Evolutionary conservation across 768 basidiomycete species (phyloP).

Genomic region (Lyophyllum atratum): DNA sequence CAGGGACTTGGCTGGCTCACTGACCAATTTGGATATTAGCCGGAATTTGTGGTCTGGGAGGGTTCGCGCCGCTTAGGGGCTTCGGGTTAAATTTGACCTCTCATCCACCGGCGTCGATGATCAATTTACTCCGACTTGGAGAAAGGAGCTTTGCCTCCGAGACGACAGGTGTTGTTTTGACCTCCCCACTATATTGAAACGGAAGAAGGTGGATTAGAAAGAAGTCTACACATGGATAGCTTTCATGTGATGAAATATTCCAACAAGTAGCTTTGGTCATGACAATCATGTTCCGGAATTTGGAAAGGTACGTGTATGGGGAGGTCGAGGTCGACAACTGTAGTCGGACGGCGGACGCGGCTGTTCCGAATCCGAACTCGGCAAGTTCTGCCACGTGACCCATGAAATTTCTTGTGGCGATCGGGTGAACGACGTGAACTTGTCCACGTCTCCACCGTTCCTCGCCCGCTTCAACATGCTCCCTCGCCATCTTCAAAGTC

Average conservation of each 20-base stretch:
- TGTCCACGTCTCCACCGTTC: slow-evolving; percentile 1
- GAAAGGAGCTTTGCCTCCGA: neutral
- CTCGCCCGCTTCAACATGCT: slow-evolving; percentile 31
- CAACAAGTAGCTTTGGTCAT: too few relatives aligned
- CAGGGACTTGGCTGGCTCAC: too few relatives aligned
- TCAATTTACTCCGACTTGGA: neutral
- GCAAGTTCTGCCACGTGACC: slow-evolving; percentile 14
- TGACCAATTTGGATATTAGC: too few relatives aligned
- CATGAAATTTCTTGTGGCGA: slow-evolving; percentile 18
- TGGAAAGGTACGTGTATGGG: too few relatives aligned
- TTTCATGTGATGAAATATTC: too few relatives aligned
- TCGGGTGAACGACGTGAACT: neutral
- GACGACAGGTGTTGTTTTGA: neutral
- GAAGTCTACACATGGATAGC: too few relatives aligned
- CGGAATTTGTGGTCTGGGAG: too few relatives aligned
- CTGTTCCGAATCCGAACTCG: neutral
- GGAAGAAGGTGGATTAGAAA: too few relatives aligned
- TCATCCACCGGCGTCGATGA: neutral
- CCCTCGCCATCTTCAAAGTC: slow-evolving; percentile 45
- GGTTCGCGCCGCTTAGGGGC: neutral
- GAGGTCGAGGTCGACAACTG: too few relatives aligned
- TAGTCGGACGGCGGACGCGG: neutral
- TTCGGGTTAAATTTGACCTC: neutral
- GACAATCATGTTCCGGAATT: too few relatives aligned
- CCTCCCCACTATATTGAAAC: too few relatives aligned